Evolutionary conservation across 164 flowering plant genomes (phyloP).

Genomic region (Santalum album): DNA sequence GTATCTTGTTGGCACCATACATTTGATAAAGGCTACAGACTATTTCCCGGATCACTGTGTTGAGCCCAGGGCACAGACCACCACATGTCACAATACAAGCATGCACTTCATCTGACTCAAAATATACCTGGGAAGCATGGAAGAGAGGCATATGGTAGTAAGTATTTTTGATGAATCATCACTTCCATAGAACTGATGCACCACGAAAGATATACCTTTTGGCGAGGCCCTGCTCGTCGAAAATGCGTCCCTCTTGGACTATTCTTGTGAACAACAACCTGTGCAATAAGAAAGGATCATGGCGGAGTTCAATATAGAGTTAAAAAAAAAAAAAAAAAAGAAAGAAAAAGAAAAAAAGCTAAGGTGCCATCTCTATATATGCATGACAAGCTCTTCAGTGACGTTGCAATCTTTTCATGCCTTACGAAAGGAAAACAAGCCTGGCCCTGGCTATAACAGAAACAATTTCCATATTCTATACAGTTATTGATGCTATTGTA

Average conservation of each 20-base stretch:
- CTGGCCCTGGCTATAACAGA: background rate
- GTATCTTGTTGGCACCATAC: slow-evolving; percentile 50
- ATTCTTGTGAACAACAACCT: slow-evolving; percentile 67
- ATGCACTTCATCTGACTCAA: slow-evolving; percentile 50
- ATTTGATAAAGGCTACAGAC: slow-evolving; percentile 54
- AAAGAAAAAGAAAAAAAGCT: no score
- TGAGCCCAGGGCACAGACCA: slow-evolving; percentile 75
- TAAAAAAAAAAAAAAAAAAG: no score
- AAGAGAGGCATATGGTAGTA: background rate
- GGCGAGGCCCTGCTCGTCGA: slow-evolving; percentile 85
- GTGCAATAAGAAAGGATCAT: slow-evolving; percentile 1
- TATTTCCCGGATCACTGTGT: slow-evolving; percentile 71
- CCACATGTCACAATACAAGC: slow-evolving; percentile 80
- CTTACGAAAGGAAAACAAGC: background rate
- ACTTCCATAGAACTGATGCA: no score
- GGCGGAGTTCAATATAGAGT: no score
- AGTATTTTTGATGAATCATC: no score
- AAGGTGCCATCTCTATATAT: no score
- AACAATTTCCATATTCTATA: background rate
- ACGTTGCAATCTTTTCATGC: background rate
- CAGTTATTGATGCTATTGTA: no score
- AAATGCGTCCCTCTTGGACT: slow-evolving; percentile 73
- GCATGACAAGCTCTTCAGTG: background rate
- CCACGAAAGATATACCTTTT: slow-evolving; percentile 31
- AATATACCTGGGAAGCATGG: slow-evolving; percentile 44